Percentiles rank a stretch among this genome's conserved stretches.
phyloP scores from a whole-genome alignment of 1,284 basidiomycete species.

The Leccinum griseonigrum region DNA sequence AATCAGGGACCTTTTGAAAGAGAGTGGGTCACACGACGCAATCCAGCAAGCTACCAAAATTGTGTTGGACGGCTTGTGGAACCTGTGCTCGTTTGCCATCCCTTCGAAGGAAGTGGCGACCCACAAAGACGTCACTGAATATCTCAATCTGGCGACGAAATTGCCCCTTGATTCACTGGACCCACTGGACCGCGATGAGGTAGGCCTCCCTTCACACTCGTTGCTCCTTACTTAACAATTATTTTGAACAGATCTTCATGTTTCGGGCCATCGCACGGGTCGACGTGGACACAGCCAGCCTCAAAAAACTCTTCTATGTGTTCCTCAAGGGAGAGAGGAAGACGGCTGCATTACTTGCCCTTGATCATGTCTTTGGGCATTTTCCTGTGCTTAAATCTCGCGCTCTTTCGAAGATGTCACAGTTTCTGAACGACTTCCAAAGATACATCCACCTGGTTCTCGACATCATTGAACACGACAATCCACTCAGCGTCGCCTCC shows the following conservation, averaged over 20 bases:
- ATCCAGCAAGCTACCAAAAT: slow-evolving; percentile 32
- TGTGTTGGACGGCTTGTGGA: slow-evolving; percentile 26
- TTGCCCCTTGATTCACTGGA: slow-evolving; percentile 18
- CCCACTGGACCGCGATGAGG: slow-evolving; percentile 17
- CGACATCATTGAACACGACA: slow-evolving; percentile 23
- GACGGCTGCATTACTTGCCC: slow-evolving; percentile 20
- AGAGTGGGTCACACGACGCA: slow-evolving; percentile 28
- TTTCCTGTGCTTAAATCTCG: slow-evolving; percentile 12
- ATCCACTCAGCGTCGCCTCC: slow-evolving; percentile 25
- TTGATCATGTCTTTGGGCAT: slow-evolving; percentile 26
- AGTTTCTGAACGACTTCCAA: slow-evolving; percentile 35
- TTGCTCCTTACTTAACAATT: background rate
- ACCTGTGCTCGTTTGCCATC: slow-evolving; percentile 25
- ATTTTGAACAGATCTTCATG: slow-evolving; percentile 21
- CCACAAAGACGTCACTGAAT: slow-evolving; percentile 2
- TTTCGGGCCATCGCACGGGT: slow-evolving; percentile 20
- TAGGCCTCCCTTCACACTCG: background rate
- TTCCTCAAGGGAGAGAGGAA: slow-evolving; percentile 12
- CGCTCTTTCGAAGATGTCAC: slow-evolving; percentile 27
- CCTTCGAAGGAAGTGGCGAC: slow-evolving; percentile 7
- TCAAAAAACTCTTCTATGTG: slow-evolving; percentile 7
- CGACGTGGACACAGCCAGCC: slow-evolving; percentile 9
- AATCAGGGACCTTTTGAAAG: slow-evolving; percentile 44
- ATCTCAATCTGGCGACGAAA: slow-evolving; percentile 18
- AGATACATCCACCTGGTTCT: slow-evolving; percentile 37